Base-by-base conservation (phyloP, 306 rosid species). In the Pachyrhizus erosus region DNA sequence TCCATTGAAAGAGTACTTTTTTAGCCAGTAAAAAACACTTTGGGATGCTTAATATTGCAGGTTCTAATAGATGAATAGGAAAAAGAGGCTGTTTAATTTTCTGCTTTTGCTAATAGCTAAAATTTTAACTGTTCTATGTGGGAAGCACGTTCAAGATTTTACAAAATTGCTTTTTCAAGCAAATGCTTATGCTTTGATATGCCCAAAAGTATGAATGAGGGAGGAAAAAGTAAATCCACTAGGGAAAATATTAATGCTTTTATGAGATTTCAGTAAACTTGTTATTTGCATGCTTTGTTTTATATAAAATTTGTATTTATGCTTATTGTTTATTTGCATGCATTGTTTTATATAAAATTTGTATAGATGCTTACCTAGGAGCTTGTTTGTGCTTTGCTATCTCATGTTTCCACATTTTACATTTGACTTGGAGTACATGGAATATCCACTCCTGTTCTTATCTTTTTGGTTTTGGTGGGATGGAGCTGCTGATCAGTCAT, bases 1-100 rank as follows among this genome's bases (percentile, higher is more conserved):
- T 51, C 66, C 66, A 73, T n/a, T 48, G 64, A 52, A 73, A 33
- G 55, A 20, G 67, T 73, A 52, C 29, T 11, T 73, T 17, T 39
- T 49, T 29, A n/a, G 29, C 20, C 52, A 73, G 48, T 12, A 12
- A 55, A 55, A 23, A 37, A 18, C 17, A 37, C 55, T 57, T 57
- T 11, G 21, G 0, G 73, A 33, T 10, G 68, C 52, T 74, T 3
- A 74, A 34, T 13, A 24, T 21, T 75, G 26, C 42, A 40, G 54
- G 34, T 37, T 55, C 68, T 74, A 26, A 5, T 11, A 74, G 18
- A 52, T 11, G 33, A 18, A 34, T 27, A 29, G 37, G 55, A 21
- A 45, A 45, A 46, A 12, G 18, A 17, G 9, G n/a, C 24, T n/a
- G 1, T 37, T 6, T 7, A 6, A 51, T n/a, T 20, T 54, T 33